Base-by-base conservation (phyloP, 2,329 filamentous ascomycete genomes). In the Pseudocercospora pini-densiflorae region DNA sequence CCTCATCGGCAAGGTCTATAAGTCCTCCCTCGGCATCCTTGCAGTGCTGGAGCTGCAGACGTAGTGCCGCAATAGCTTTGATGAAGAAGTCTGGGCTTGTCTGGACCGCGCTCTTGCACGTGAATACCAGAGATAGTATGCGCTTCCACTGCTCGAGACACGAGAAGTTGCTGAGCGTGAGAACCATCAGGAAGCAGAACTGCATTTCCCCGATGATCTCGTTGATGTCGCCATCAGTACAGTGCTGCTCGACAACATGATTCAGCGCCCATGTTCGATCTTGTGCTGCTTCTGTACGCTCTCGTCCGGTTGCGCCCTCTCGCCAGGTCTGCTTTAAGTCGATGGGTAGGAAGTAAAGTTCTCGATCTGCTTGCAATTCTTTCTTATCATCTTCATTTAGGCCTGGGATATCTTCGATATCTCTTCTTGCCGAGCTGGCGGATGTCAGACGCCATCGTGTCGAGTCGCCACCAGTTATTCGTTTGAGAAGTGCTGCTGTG, bases 91-190 rank as follows among this genome's bases (percentile, higher is more conserved):
- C 73, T 31, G 84, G 78, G 2, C 82, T 78, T 23, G 83, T 79
- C 9, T 71, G 64, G 16, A 89, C 80, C 2, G 87, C 87, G 47
- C 74, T 75, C 19, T 79, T 81, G 71, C 85, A 89, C 0, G 87
- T 89, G 59, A 90, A 78, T 7, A 89, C 77, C 24, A 90, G 76
- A 1, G 78, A 78, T 9, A 90, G 77, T 10, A 90, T 70, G 43
- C 88, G 79, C 73, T 87, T 89, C 88, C 88, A 90, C 73, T 90
- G 88, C 74, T 89, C 87, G 3, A 89, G 78, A 72, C 88, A 89
- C 1, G 87, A 89, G 74, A 86, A 89, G 73, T 90, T 90, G 79
- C 88, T 88, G 68, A 90, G 79, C 5, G 87, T 88, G 65, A 90
- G 73, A 1, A 88, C 81, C 85, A 88, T 89, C 9, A 89, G 76